phyloP scores from a whole-genome alignment of 2,329 filamentous ascomycete species.

The Madurella mycetomatis region DNA sequence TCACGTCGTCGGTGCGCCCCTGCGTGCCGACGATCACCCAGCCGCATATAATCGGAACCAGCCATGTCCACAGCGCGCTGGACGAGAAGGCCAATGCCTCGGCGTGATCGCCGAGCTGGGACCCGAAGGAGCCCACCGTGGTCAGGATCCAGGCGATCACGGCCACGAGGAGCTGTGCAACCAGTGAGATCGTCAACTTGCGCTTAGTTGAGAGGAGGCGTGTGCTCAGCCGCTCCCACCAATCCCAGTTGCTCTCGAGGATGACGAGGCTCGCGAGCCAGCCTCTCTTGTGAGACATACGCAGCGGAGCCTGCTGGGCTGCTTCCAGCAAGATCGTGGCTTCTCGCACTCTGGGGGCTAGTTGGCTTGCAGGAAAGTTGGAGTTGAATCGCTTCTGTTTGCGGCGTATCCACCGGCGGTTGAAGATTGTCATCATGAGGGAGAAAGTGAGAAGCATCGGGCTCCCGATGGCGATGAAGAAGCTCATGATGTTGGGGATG shows the following conservation, averaged over 20 bases:
- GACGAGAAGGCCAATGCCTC: neutral
- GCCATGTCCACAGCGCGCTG: constrained; percentile 6
- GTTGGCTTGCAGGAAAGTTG: neutral
- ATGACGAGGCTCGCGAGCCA: constrained; percentile 1
- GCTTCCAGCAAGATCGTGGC: neutral
- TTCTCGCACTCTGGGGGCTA: neutral
- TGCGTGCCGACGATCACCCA: constrained; percentile 9
- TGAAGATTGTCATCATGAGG: constrained; percentile 9
- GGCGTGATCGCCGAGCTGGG: neutral
- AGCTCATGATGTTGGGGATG: constrained; percentile 4
- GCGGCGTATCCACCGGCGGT: constrained; percentile 1
- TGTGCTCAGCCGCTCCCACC: neutral
- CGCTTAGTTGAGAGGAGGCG: neutral
- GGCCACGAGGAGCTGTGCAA: constrained; percentile 1
- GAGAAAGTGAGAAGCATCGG: constrained; percentile 3
- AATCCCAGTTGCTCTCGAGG: neutral
- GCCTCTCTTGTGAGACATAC: neutral
- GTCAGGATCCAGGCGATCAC: constrained; percentile 3
- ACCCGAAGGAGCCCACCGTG: neutral
- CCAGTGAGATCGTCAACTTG: constrained; percentile 2
- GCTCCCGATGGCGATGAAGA: constrained; percentile 7
- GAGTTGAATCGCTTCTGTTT: neutral
- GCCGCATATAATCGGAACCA: constrained; percentile 3
- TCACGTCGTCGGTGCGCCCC: neutral
- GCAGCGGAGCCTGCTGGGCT: constrained; percentile 4